Percentiles rank a stretch among this genome's conserved stretches.
Conservation (phyloP, 2,329 filamentous ascomycete species). For the Phoma sp. region DNA sequence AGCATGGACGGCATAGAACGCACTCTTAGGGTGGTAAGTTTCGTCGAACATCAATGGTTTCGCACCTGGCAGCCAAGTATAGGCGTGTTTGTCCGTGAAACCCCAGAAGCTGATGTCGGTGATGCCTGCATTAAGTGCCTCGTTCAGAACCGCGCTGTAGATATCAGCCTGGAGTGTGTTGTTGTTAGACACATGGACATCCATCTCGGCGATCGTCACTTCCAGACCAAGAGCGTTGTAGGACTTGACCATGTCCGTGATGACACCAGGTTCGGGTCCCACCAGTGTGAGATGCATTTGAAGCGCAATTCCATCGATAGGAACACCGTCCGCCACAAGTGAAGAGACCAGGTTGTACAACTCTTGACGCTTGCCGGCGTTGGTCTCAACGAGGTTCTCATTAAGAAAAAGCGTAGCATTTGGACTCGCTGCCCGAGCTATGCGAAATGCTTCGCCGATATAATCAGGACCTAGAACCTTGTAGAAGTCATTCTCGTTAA, state of each 20-base stretch:
- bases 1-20: not conserved
- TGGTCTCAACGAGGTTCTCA: not conserved
- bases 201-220: conserved; percentile 17
- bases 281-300: conserved; percentile 18
- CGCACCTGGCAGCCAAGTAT: conserved; percentile 18
- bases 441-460: not conserved
- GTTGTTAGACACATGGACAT: conserved; percentile 13
- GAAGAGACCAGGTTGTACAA: too few relatives aligned
- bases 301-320: conserved; percentile 19
- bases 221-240: conserved; percentile 14
- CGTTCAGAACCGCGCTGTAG: conserved; percentile 8
- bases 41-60: conserved; percentile 19
- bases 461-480: not conserved
- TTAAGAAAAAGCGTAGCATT: not conserved
- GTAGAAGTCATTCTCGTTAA: too few relatives aligned
- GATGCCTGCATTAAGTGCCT: conserved; percentile 14
- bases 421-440: not conserved
- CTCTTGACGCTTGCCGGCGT: conserved; percentile 5
- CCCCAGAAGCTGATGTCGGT: conserved; percentile 20
- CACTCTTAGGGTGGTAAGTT: conserved; percentile 11
- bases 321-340: conserved; percentile 9
- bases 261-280: conserved; percentile 6
- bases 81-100: conserved; percentile 17
- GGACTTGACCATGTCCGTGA: conserved; percentile 10
- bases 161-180: too few relatives aligned